Evolutionary conservation across 192 early-diverging fungal species (phyloP).

Genomic region (Coemansia sp.): DNA sequence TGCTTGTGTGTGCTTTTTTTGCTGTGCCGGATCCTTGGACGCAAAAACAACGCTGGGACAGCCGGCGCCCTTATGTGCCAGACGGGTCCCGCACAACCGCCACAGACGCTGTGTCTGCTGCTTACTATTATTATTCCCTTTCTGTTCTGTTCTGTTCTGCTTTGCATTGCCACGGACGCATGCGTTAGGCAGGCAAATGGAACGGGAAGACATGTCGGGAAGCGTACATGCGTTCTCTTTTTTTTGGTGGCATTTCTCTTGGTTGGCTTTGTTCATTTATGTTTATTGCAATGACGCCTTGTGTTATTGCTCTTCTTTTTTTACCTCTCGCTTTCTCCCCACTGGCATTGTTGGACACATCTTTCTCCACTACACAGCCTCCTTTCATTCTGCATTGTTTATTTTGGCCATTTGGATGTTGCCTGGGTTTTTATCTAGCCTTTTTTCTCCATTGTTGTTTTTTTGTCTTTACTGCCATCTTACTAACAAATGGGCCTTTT

Average conservation of each 20-base stretch:
- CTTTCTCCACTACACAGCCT: constrained; percentile 19
- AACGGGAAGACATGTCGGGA: constrained; percentile 4
- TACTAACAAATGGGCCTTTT: constrained; percentile 10
- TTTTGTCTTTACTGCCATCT: constrained; percentile 4
- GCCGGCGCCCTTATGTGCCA: no score
- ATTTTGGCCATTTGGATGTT: constrained; percentile 5
- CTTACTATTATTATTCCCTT: neutral
- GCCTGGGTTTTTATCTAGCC: neutral
- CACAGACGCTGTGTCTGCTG: no score
- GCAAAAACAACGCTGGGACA: no score
- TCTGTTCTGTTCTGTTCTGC: neutral
- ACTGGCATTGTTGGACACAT: constrained; percentile 3
- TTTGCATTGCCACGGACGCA: neutral
- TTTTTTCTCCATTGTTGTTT: neutral
- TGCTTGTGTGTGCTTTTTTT: no score
- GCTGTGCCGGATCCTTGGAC: no score
- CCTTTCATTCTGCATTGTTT: constrained; percentile 10
- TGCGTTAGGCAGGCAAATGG: neutral
- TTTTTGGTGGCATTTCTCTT: constrained; percentile 3
- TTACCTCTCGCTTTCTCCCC: neutral
- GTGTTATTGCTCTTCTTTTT: neutral
- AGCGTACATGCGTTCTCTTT: constrained; percentile 1
- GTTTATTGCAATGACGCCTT: constrained; percentile 3
- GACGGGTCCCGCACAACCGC: no score
- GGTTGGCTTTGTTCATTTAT: constrained; percentile 5